A percentile compares a stretch with the other conserved stretches of the same genome.
Conservation (phyloP, 2,329 filamentous ascomycete genomes). For the Nothopassalora personata region DNA sequence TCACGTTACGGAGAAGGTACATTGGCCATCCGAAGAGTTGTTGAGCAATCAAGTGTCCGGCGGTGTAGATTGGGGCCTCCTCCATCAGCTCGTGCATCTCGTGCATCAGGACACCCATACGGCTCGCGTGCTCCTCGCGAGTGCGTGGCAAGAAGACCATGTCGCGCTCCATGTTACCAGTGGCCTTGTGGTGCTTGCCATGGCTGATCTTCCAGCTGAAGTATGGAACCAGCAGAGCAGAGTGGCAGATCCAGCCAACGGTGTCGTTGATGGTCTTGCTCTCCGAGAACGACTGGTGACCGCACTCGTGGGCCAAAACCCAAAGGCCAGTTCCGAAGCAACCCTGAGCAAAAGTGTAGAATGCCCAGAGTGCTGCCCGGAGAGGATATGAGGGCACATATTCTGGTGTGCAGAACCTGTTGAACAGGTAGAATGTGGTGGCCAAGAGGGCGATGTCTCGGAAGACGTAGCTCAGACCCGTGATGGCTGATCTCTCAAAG, state of each 20-base stretch:
- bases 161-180: slow-evolving; percentile 92
- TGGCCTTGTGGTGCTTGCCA: slow-evolving; percentile 99
- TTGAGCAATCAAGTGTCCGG: slow-evolving; percentile 68
- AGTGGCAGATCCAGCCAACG: slow-evolving; percentile 88
- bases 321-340: slow-evolving; percentile 90
- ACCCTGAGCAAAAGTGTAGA: slow-evolving; percentile 78
- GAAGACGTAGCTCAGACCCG: slow-evolving; percentile 74
- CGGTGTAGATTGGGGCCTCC: slow-evolving; percentile 84
- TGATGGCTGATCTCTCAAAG: slow-evolving; percentile 76
- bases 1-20: slow-evolving; percentile 88
- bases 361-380: slow-evolving; percentile 61
- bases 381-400: slow-evolving; percentile 64
- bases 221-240: slow-evolving; percentile 84
- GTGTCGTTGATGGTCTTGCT: slow-evolving; percentile 86
- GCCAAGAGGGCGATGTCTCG: slow-evolving; percentile 71
- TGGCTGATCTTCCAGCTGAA: slow-evolving; percentile 99
- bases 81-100: slow-evolving; percentile 86
- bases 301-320: slow-evolving; percentile 97
- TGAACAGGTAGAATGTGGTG: slow-evolving; percentile 76
- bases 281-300: slow-evolving; percentile 93
- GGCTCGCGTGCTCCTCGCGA: slow-evolving; percentile 70
- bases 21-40: slow-evolving; percentile 90
- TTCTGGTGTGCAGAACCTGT: slow-evolving; percentile 85
- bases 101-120: slow-evolving; percentile 68
- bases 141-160: slow-evolving; percentile 99